Base-by-base conservation (phyloP, 2,329 filamentous ascomycete species). In the Ophidiomyces ophidiicola region DNA sequence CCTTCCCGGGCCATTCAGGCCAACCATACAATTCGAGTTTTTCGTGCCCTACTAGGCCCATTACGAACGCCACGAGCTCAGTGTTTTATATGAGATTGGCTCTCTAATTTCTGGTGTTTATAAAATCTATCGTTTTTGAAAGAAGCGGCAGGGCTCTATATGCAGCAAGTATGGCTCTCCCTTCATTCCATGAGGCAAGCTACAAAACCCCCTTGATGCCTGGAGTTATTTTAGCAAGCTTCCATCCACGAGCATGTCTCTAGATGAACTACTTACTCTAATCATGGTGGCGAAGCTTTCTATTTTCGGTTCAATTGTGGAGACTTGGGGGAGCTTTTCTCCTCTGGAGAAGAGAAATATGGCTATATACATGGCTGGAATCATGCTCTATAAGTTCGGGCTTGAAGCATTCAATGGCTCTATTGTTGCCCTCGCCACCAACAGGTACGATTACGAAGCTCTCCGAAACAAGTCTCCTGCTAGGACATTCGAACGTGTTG, bases 401-500 rank as follows among this genome's bases (percentile, higher is more conserved):
- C 37, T 40, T 5, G 37, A 40, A 34, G 37, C 37, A 3, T 39
- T 39, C 31, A 33, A 39, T 10, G 36, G 29, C 12, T 29, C 21
- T 11, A 28, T 34, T n/a, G 24, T 40, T n/a, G 20, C 37, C n/a
- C 30, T 40, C 4, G 37, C 37, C 12, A 40, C 37, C 10, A 28
- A 40, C 14, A 25, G 30, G 21, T 40, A 34, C 12, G 37, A 34
- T 18, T 30, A 40, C 14, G 30, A 40, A 23, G n/a, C 37, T 15
- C 7, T 40, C 14, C 10, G 6, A 17, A 20, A 11, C 28, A 34
- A 34, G 6, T 20, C 14, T 25, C 6, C 3, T 6, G 25, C 37
- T 2, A 40, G 23, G 25, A 40, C 37, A 6, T 39, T 39, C 14
- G 36, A 39, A 12, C 28, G 36, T 11, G 36, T 39, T 15, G 36